A percentile compares a stretch with the other conserved stretches of the same genome.
Evolutionary conservation across 768 basidiomycete species (phyloP).

Genomic region (Aureoboletus auriporus): DNA sequence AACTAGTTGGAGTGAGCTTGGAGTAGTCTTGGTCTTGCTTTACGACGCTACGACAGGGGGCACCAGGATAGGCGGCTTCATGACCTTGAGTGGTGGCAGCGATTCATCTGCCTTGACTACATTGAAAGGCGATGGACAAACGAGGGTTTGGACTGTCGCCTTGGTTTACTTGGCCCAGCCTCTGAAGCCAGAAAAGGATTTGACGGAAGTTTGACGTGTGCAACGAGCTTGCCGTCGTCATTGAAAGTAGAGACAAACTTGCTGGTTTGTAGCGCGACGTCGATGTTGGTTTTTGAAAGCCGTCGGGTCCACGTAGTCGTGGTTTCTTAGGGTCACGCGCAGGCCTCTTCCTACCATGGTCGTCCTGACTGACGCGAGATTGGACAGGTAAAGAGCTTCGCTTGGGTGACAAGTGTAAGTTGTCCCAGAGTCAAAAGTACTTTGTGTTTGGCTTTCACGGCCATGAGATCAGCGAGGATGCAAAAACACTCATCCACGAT

Average conservation of each 20-base stretch:
- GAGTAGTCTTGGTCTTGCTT: conserved; percentile 4
- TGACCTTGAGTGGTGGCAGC: conserved; percentile 8
- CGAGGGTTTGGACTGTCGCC: background rate
- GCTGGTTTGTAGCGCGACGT: conserved; percentile 24
- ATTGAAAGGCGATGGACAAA: conserved; percentile 1
- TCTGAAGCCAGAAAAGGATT: no score
- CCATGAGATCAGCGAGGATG: conserved; percentile 45
- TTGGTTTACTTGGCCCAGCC: conserved; percentile 7
- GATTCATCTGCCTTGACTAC: background rate
- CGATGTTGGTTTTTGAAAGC: conserved; percentile 19
- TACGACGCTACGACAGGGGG: background rate
- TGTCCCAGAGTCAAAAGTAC: conserved; percentile 39
- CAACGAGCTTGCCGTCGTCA: conserved; percentile 11
- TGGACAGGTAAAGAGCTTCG: conserved; percentile 35
- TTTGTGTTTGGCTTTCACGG: conserved; percentile 73
- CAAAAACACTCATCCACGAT: conserved; percentile 52
- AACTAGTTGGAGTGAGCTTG: conserved; percentile 5
- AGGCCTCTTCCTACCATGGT: conserved; percentile 17
- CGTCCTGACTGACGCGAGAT: conserved; percentile 39
- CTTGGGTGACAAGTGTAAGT: no score
- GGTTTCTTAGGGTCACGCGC: no score
- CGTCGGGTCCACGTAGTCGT: no score
- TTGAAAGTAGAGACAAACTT: conserved; percentile 15
- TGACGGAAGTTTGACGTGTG: background rate
- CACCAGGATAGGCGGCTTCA: conserved; percentile 15